Conservation (phyloP, 805 yeast genomes). For the Grigorovia yakushimaensis region DNA sequence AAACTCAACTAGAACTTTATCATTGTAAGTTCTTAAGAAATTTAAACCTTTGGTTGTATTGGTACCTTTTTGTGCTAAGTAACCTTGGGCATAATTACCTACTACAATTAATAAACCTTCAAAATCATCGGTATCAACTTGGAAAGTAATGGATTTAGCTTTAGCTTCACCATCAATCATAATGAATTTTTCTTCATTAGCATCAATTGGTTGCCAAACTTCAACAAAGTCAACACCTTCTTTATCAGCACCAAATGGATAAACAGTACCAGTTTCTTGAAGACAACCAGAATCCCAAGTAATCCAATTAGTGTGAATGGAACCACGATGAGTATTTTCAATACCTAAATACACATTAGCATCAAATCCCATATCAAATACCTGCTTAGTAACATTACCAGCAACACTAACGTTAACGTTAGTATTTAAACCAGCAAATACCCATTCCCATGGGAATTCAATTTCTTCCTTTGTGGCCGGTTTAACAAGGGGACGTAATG, state of each 20-base stretch:
- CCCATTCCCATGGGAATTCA: slow-evolving; percentile 48
- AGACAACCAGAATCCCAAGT: slow-evolving; percentile 27
- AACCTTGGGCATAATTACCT: slow-evolving; percentile 29
- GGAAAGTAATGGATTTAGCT: slow-evolving; percentile 20
- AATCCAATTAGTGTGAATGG: slow-evolving; percentile 23
- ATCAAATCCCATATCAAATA: slow-evolving; percentile 25
- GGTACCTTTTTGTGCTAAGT: slow-evolving; percentile 18
- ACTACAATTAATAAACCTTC: slow-evolving; percentile 24
- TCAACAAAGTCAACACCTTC: slow-evolving; percentile 24
- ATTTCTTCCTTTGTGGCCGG: slow-evolving; percentile 20
- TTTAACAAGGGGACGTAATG: slow-evolving; percentile 31
- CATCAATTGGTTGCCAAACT: slow-evolving; percentile 30
- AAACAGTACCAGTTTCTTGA: slow-evolving; percentile 27
- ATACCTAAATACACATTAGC: slow-evolving; percentile 21
- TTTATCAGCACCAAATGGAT: slow-evolving; percentile 22
- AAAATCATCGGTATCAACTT: slow-evolving; percentile 17
- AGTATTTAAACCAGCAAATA: slow-evolving; percentile 42
- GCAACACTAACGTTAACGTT: slow-evolving; percentile 29
- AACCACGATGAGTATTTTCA: slow-evolving; percentile 24
- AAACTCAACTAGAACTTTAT: slow-evolving; percentile 11
- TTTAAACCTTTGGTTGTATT: slow-evolving; percentile 16
- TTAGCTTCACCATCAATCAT: slow-evolving; percentile 5
- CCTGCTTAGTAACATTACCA: slow-evolving; percentile 15
- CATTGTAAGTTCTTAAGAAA: slow-evolving; percentile 21
- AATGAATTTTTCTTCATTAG: slow-evolving; percentile 15